Base-by-base conservation (phyloP, 139 green algal species). In the Picochlorum sp. region DNA sequence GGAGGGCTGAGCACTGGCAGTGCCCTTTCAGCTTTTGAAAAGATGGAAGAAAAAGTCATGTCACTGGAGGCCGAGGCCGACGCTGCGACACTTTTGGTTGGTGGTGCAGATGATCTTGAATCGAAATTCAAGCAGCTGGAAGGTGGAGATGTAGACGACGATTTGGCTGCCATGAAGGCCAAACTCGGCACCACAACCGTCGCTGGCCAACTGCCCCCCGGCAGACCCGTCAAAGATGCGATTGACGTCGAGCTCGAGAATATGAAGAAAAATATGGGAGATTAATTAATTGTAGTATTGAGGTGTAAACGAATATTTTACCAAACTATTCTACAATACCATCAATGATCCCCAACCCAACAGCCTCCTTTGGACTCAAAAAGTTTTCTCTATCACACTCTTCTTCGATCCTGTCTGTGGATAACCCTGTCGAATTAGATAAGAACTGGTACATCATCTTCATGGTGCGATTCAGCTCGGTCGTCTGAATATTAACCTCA, bases 11-110 rank as follows among this genome's bases (percentile, higher is more conserved):
- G 85, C 80, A 95, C 88, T 50, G 90, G 74, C 80, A 96, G 77
- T 68, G 77, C 89, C 0, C 66, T 96, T 13, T 83, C 82, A 7
- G 93, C 94, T 2, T 98, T 98, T 72, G 92, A 97, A 61, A 88
- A 86, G 62, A 99, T 99, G 94, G 94, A 99, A 79, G 92, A 99
- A 78, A 97, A 97, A 82, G 89, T 97, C 20, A 80, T 98, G 69
- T 60, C 78, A 14, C 78, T 97, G 86, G 93, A 98, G 80, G 83
- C 87, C 4, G 81, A 97, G 75, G 80, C 84, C 7, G 92, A 98
- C 67, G 88, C 91, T 37, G 81, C 83, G n/a, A 71, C 76, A 38
- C 60, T 84, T 41, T 67, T 83, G 82, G 70, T 93, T 56, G 70
- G 72, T 10, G 80, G 78, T 6, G 68, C 67, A 21, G 88, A 96